These are phyloP conservation scores for Zymoseptoria passerinii DNA, from an alignment of 2,329 filamentous ascomycete genomes.

Conservation along the genomic window DNA sequence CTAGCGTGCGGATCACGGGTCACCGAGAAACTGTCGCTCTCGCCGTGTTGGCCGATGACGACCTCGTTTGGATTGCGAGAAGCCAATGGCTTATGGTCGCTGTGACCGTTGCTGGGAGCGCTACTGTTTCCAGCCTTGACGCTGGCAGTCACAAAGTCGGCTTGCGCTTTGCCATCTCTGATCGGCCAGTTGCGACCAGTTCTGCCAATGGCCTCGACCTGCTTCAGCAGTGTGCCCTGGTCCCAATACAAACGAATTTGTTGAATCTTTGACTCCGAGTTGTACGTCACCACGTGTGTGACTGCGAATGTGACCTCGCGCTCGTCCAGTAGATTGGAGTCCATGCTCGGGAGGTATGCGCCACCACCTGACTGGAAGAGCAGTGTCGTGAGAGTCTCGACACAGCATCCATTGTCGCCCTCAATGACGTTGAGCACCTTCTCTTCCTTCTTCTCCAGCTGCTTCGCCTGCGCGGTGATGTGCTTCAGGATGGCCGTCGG, in stretches of 20 bases:
- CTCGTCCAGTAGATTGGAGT: slow-evolving; percentile 90
- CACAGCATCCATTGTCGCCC: slow-evolving; percentile 56
- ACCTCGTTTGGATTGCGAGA: slow-evolving; percentile 19
- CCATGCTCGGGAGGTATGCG: slow-evolving; percentile 76
- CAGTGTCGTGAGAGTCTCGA: slow-evolving; percentile 74
- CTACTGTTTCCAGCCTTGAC: slow-evolving; percentile 21
- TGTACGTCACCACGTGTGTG: slow-evolving; percentile 86
- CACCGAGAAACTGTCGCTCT: slow-evolving; percentile 27
- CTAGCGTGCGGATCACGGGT: slow-evolving; percentile 52
- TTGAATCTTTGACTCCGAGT: slow-evolving; percentile 65
- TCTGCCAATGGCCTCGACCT: slow-evolving; percentile 86
- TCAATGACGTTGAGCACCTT: slow-evolving; percentile 68
- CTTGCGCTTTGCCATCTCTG: slow-evolving; percentile 74
- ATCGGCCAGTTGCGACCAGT: slow-evolving; percentile 93
- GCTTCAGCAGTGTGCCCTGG: slow-evolving; percentile 83
- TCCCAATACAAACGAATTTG: slow-evolving; percentile 93
- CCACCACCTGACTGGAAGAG: slow-evolving; percentile 77
- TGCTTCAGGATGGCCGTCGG: slow-evolving; percentile 75
- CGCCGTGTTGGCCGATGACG: slow-evolving; percentile 21
- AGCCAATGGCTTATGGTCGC: slow-evolving; percentile 9
- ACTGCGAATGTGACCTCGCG: slow-evolving; percentile 69
- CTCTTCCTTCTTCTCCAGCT: slow-evolving; percentile 76
- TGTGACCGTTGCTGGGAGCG: slow-evolving; percentile 17
- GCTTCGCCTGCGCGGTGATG: slow-evolving; percentile 59
- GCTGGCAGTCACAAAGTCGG: slow-evolving; percentile 47